Evolutionary conservation across 1,139 yeast species (phyloP).

Genomic region (Yamadazyma aaseri): DNA sequence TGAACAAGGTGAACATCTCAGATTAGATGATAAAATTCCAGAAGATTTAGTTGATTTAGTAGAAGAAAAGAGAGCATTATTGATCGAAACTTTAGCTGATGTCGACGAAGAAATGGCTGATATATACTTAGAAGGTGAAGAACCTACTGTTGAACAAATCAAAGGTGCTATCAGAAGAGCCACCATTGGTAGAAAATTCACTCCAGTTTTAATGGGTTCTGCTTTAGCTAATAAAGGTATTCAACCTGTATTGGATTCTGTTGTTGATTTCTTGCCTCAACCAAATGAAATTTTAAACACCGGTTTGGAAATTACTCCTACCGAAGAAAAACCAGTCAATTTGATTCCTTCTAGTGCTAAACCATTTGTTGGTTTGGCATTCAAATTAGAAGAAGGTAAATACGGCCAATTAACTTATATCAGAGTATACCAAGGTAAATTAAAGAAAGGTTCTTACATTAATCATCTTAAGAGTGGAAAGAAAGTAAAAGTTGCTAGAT

Average conservation of each 20-base stretch:
- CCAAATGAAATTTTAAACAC: slow-evolving; percentile 91
- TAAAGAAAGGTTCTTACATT: slow-evolving; percentile 87
- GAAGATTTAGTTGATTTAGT: slow-evolving; percentile 70
- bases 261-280: slow-evolving; percentile 91
- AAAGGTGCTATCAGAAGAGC: slow-evolving; percentile 89
- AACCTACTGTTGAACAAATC: slow-evolving; percentile 80
- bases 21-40: slow-evolving; percentile 65
- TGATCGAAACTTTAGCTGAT: slow-evolving; percentile 94
- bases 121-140: slow-evolving; percentile 83
- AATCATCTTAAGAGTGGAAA: slow-evolving; percentile 90
- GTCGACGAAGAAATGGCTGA: slow-evolving; percentile 98
- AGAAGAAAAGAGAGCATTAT: slow-evolving; percentile 76
- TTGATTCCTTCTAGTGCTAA: slow-evolving; percentile 70
- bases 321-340: slow-evolving; percentile 61
- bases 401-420: slow-evolving; percentile 96
- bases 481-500: slow-evolving; percentile 89
- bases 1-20: slow-evolving; percentile 77
- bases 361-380: slow-evolving; percentile 95
- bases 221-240: slow-evolving; percentile 95
- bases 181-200: slow-evolving; percentile 93
- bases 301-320: slow-evolving; percentile 69
- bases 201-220: slow-evolving; percentile 99
- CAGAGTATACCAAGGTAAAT: slow-evolving; percentile 94
- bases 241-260: slow-evolving; percentile 94
- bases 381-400: slow-evolving; percentile 96